phyloP scores from a whole-genome alignment of 129 eudicot genomes.

The Lactuca sativa region DNA sequence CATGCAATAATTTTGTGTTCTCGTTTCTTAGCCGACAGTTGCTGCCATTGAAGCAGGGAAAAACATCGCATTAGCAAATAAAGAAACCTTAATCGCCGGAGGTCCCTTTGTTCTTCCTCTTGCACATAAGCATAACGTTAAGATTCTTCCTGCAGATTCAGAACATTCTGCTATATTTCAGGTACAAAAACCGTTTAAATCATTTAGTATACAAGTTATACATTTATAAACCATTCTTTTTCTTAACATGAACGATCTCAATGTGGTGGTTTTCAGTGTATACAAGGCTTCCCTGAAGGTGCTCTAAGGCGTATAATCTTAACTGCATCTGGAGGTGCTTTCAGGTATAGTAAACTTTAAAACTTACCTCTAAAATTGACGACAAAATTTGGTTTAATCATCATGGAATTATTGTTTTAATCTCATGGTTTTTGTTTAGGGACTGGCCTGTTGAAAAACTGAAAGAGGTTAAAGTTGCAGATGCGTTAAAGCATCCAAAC shows the following conservation, averaged over 20 bases:
- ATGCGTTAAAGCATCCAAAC: slow-evolving; percentile 98
- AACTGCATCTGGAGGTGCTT: slow-evolving; percentile 99
- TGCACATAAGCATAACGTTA: slow-evolving; percentile 91
- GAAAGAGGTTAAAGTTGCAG: slow-evolving; percentile 94
- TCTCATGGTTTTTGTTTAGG: slow-evolving; percentile 43
- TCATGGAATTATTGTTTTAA: background rate
- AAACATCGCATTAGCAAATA: slow-evolving; percentile 93
- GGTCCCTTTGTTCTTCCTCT: slow-evolving; percentile 99
- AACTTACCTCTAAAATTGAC: background rate
- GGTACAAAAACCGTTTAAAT: slow-evolving; percentile 37
- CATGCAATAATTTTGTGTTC: background rate
- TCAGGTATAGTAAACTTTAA: slow-evolving; percentile 53
- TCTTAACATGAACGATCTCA: slow-evolving; percentile 3
- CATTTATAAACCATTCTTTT: background rate
- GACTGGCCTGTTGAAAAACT: slow-evolving; percentile 97
- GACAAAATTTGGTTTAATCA: background rate
- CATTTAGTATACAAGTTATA: background rate
- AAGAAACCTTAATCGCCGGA: slow-evolving; percentile 95
- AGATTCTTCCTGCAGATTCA: slow-evolving; percentile 99
- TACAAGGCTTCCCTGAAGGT: slow-evolving; percentile 96
- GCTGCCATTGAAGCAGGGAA: slow-evolving; percentile 99
- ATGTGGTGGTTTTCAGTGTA: slow-evolving; percentile 64
- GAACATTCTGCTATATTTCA: slow-evolving; percentile 99
- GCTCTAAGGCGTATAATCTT: slow-evolving; percentile 88
- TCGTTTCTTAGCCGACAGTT: slow-evolving; percentile 79